Evolutionary conservation across 345 rosid species (phyloP).

Genomic region (Psidium guajava): DNA sequence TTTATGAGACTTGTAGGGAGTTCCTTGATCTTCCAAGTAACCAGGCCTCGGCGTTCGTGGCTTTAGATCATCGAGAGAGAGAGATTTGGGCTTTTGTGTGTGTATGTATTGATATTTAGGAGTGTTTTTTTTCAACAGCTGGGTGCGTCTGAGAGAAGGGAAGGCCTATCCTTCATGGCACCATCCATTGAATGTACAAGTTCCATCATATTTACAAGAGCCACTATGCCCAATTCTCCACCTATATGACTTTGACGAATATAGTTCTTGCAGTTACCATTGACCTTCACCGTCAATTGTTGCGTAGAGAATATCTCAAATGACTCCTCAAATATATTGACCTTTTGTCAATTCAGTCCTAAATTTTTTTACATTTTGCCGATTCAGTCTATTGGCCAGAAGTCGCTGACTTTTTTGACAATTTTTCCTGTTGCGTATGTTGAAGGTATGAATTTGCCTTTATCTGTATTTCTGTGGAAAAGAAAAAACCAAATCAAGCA

Average conservation of each 20-base stretch:
- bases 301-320: too few species aligned
- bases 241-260: too few species aligned
- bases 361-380: too few species aligned
- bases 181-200: not conserved
- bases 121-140: not conserved
- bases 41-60: not conserved
- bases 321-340: accelerated
- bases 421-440: not conserved
- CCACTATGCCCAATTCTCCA: not conserved
- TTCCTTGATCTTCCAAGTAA: not conserved
- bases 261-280: too few species aligned
- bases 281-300: not conserved
- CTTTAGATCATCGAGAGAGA: not conserved
- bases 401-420: too few species aligned
- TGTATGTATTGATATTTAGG: not conserved
- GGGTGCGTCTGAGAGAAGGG: not conserved
- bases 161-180: not conserved
- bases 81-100: not conserved
- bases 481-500: not conserved
- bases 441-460: not conserved
- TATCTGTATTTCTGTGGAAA: not conserved
- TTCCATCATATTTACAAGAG: not conserved
- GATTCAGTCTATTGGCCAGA: too few species aligned
- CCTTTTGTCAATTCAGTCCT: too few species aligned
- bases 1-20: not conserved